These are phyloP conservation scores for Silene conica DNA, from an alignment of 148 eudicot species.

Conservation along the genomic window DNA sequence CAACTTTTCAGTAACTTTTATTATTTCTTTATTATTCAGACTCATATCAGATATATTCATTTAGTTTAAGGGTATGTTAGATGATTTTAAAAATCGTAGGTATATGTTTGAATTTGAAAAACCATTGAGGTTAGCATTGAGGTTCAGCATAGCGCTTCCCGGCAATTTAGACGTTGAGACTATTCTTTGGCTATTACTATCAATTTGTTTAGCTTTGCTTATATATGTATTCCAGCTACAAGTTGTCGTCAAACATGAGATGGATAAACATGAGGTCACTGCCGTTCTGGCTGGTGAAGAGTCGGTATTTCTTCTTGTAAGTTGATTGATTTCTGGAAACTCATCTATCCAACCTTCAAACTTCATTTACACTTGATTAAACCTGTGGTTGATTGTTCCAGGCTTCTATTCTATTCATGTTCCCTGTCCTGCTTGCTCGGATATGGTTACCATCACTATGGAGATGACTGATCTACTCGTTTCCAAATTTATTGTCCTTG, in stretches of 20 bases:
- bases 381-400: constrained; percentile 23
- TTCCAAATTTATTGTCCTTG: too few relatives aligned
- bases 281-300: constrained; percentile 63
- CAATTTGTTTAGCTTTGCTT: background rate
- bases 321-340: constrained; percentile 6
- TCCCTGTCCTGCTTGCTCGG: constrained; percentile 56
- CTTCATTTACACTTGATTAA: constrained; percentile 6
- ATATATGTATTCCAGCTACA: constrained; percentile 51
- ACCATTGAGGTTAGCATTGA: too few relatives aligned
- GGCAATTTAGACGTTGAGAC: too few relatives aligned
- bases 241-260: constrained; percentile 43
- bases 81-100: too few relatives aligned
- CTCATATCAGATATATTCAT: too few relatives aligned
- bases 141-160: too few relatives aligned
- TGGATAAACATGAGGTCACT: constrained; percentile 51
- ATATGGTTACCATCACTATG: too few relatives aligned
- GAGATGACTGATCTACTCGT: too few relatives aligned
- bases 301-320: constrained; percentile 65
- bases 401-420: constrained; percentile 58
- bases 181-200: background rate
- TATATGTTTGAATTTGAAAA: too few relatives aligned
- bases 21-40: too few relatives aligned
- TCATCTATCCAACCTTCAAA: background rate
- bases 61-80: too few relatives aligned
- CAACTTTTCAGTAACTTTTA: too few relatives aligned